Conservation (phyloP, 2,329 filamentous ascomycete species). For the Cladosporium velox region DNA sequence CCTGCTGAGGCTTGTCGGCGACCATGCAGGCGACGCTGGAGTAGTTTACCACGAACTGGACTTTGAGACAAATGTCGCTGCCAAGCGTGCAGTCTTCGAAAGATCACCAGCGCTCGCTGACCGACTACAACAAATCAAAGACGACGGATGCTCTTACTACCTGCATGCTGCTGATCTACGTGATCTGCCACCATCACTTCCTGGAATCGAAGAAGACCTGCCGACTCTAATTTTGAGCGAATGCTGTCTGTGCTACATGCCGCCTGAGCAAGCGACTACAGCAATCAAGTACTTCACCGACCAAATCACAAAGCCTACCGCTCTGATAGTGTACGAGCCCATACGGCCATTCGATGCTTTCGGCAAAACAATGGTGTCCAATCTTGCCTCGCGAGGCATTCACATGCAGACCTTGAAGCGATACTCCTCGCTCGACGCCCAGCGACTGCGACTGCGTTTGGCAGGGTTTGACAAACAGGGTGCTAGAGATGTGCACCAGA, state of each 20-base stretch:
- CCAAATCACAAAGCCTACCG: slow-evolving; percentile 49
- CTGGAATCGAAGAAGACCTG: slow-evolving; percentile 54
- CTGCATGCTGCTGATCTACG: slow-evolving; percentile 68
- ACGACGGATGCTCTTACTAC: slow-evolving; percentile 48
- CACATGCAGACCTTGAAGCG: slow-evolving; percentile 76
- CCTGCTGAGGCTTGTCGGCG: slow-evolving; percentile 68
- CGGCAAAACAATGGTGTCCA: slow-evolving; percentile 87
- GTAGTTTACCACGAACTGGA: slow-evolving; percentile 91
- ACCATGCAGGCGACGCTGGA: slow-evolving; percentile 31
- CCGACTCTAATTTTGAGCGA: slow-evolving; percentile 90
- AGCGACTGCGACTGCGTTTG: slow-evolving; percentile 65
- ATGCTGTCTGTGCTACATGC: slow-evolving; percentile 91
- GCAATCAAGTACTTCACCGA: slow-evolving; percentile 43
- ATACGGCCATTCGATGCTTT: slow-evolving; percentile 83
- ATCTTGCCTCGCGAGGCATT: slow-evolving; percentile 80
- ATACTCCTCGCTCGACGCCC: slow-evolving; percentile 69
- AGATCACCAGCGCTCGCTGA: slow-evolving; percentile 27
- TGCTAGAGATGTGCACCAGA: slow-evolving; percentile 63
- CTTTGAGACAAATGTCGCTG: slow-evolving; percentile 66
- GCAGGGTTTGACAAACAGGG: slow-evolving; percentile 65
- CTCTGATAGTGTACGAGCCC: slow-evolving; percentile 83
- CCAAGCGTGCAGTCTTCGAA: slow-evolving; percentile 32
- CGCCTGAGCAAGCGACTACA: slow-evolving; percentile 60
- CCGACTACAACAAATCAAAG: slow-evolving; percentile 26
- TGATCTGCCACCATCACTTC: slow-evolving; percentile 48